Conservation (phyloP, 306 rosid species). For the Rosa rugosa region DNA sequence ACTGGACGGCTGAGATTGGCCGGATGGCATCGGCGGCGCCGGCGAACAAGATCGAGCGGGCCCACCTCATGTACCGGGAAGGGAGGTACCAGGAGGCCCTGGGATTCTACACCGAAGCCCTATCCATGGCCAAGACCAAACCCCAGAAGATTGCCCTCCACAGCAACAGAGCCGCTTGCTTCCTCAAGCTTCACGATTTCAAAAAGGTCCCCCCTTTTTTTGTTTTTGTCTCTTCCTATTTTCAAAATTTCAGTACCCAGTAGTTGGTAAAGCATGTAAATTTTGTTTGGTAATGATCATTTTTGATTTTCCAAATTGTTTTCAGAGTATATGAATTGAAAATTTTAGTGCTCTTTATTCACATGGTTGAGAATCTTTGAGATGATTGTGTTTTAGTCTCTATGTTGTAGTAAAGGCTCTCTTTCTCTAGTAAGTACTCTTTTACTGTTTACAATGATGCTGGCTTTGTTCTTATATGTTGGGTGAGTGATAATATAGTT, state of each 20-base stretch:
- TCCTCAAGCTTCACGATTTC: conserved; percentile 81
- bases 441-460: background rate
- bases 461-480: too few relatives aligned
- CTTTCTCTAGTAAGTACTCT: too few relatives aligned
- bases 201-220: conserved; percentile 47
- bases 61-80: conserved; percentile 83
- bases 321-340: background rate
- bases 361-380: background rate
- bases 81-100: conserved; percentile 75
- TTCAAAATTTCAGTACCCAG: background rate
- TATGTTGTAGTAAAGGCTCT: background rate
- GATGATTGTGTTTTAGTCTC: background rate
- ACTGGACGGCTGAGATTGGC: conserved; percentile 1
- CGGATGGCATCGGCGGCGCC: conserved; percentile 59
- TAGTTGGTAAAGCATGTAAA: background rate
- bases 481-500: background rate
- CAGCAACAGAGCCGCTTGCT: conserved; percentile 93
- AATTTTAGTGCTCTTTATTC: background rate
- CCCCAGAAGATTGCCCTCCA: conserved; percentile 80
- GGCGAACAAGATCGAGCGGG: conserved; percentile 73
- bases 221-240: background rate
- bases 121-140: conserved; percentile 62
- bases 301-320: background rate
- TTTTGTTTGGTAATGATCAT: background rate
- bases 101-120: conserved; percentile 83